Conservation (phyloP, 441 rosid species). For the Arabidopsis lyrata region DNA sequence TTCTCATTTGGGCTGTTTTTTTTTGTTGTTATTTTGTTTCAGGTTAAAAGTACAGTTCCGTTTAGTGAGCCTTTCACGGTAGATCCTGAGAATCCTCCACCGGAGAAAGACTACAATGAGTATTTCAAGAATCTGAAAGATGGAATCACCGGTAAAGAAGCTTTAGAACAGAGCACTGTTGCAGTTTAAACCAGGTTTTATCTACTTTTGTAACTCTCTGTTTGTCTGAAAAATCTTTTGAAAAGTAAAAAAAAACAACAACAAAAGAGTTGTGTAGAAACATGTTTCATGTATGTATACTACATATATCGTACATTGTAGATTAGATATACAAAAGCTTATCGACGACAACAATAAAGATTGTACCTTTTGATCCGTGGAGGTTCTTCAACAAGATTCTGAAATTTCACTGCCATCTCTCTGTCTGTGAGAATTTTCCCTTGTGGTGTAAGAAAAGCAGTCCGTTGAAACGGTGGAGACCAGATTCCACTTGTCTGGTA, state of each 20-base stretch:
- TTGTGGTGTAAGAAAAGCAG: conserved; percentile 65
- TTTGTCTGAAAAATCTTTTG: conserved; percentile 2
- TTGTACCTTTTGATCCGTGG: conserved; percentile 34
- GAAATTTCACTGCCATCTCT: conserved; percentile 59
- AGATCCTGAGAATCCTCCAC: conserved; percentile 88
- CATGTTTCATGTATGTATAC: conserved; percentile 15
- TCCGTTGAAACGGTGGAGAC: conserved; percentile 78
- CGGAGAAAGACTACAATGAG: conserved; percentile 78
- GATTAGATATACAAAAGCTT: conserved; percentile 24
- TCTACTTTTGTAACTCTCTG: conserved; percentile 8
- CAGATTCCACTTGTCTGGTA: conserved; percentile 73
- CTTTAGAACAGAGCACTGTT: conserved; percentile 56
- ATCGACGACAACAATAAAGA: conserved; percentile 25
- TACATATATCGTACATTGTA: conserved; percentile 31
- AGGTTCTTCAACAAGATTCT: conserved; percentile 41
- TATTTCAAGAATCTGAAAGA: conserved; percentile 76
- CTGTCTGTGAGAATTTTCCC: conserved; percentile 59
- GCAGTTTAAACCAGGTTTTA: conserved; percentile 34
- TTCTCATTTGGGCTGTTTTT: conserved; percentile 3
- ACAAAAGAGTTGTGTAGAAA: conserved; percentile 1
- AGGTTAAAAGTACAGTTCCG: conserved; percentile 90
- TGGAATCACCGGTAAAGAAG: conserved; percentile 84
- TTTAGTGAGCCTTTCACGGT: conserved; percentile 84
- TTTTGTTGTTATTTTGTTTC: conserved; percentile 38
- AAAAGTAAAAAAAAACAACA: neutral